Evolutionary conservation across 768 basidiomycete species (phyloP), one percentile per base, ranked within the genome.

Genomic region (Hygrocybe punicea): DNA sequence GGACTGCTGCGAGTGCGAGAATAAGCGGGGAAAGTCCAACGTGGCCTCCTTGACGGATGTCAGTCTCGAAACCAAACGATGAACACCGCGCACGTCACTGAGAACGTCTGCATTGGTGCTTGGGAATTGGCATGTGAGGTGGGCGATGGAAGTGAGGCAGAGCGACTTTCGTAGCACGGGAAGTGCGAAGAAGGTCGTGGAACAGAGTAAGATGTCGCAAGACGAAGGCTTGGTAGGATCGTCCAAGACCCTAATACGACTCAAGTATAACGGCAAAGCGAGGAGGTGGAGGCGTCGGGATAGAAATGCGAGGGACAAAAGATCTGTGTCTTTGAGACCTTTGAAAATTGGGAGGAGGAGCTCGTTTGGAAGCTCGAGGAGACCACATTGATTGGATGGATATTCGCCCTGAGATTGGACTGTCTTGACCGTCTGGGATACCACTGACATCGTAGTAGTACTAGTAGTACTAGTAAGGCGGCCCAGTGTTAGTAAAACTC

Each of bases 281-380:
- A 71, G 61, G 51, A 64, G 57, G 59, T 73, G 67, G 6, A 71
- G 45, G 24, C 63, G 61, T 25, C 63, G 59, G 11, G 63, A 72
- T 17, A 66, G 56, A 39, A 62, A 56, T 3, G 64, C 58, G 19
- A 71, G 56, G 1, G 37, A 19, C 55, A 58, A 65, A 3, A 73
- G 58, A 36, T 66, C 64, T 1, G 48, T 44, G 2, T 57, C 51
- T 29, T 29, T 8, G 6, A 69, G 55, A 19, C 62, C 51, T 23
- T 61, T 62, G 37, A 69, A 55, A 29, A 71, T 57, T 19, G 52
- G 51, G 51, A 68, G 58, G 23, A 71, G 53, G 45, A 71, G 60
- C 51, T 73, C 72, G 25, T 65, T 67, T 0, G 72, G 72, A n/a
- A 73, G 59, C 29, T 52, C 51, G 17, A 39, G 51, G n/a, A 52